Conservation (phyloP, 768 basidiomycete species). For the Pleurotus sapidus region DNA sequence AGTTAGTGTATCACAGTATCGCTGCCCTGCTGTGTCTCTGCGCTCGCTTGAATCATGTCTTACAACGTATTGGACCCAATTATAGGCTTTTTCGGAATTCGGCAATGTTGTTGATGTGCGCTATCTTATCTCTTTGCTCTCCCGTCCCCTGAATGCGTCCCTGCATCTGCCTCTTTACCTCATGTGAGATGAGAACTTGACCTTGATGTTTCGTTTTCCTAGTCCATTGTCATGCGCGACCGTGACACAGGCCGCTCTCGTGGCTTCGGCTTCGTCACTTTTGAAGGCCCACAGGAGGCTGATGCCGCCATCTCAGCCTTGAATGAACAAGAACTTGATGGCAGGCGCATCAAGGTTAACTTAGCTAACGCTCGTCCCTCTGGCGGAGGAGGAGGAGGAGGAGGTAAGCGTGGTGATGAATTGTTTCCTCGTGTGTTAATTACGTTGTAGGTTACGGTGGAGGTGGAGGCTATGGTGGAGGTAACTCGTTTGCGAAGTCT, state of each 20-base stretch:
- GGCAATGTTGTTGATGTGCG: conserved; percentile 93
- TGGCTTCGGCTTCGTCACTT: conserved; percentile 97
- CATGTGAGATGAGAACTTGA: conserved; percentile 31
- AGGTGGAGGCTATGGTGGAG: conserved; percentile 16
- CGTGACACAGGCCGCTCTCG: conserved; percentile 96
- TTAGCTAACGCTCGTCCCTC: conserved; percentile 66
- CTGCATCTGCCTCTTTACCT: conserved; percentile 5
- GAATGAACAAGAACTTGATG: conserved; percentile 93
- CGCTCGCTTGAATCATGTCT: conserved; percentile 35
- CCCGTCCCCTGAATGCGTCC: conserved; percentile 6
- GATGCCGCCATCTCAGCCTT: conserved; percentile 69
- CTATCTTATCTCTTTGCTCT: conserved; percentile 31
- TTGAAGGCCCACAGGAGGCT: conserved; percentile 59
- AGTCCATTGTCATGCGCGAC: conserved; percentile 99
- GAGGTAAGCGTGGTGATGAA: conserved; percentile 7
- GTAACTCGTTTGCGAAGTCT: too few relatives aligned
- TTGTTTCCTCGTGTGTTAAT: conserved; percentile 8
- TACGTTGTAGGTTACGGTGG: conserved; percentile 19
- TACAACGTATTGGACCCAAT: conserved; percentile 47
- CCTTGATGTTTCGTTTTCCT: conserved; percentile 31
- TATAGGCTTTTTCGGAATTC: conserved; percentile 80
- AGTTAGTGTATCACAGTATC: conserved; percentile 57
- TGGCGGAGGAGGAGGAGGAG: conserved; percentile 47
- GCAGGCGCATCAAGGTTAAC: conserved; percentile 88
- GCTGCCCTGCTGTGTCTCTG: conserved; percentile 26